Evolutionary conservation across 345 rosid genomes (phyloP).

Genomic region (Zanthoxylum bungeanum): DNA sequence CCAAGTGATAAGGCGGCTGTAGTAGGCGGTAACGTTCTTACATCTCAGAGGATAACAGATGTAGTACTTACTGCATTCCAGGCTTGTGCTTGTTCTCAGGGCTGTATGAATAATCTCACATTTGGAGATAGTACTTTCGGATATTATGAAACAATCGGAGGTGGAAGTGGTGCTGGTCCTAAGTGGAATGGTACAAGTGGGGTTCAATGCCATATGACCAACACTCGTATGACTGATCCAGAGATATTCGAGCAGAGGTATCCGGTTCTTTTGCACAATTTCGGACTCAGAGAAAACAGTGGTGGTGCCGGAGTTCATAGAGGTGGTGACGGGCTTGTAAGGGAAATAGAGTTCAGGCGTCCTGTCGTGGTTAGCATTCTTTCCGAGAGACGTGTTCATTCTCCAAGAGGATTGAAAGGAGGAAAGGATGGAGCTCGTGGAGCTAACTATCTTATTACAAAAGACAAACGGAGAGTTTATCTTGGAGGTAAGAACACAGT

Average conservation of each 20-base stretch:
- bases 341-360: slow-evolving; percentile 87
- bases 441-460: slow-evolving; percentile 62
- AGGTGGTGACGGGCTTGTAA: slow-evolving; percentile 85
- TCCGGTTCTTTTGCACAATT: slow-evolving; percentile 78
- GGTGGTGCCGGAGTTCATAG: slow-evolving; percentile 75
- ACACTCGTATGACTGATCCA: slow-evolving; percentile 96
- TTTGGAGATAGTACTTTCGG: slow-evolving; percentile 88
- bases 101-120: slow-evolving; percentile 98
- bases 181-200: slow-evolving; percentile 92
- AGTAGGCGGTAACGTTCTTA: slow-evolving; percentile 95
- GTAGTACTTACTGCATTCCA: slow-evolving; percentile 82
- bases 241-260: slow-evolving; percentile 97
- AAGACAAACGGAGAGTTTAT: slow-evolving; percentile 56
- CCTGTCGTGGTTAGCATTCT: slow-evolving; percentile 82
- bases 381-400: slow-evolving; percentile 95
- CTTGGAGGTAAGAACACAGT: slow-evolving; percentile 92
- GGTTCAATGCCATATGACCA: slow-evolving; percentile 97
- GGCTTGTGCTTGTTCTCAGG: slow-evolving; percentile 97
- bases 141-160: slow-evolving; percentile 93
- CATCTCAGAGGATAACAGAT: slow-evolving; percentile 91
- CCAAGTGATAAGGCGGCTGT: slow-evolving; percentile 96
- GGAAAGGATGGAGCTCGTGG: slow-evolving; percentile 89
- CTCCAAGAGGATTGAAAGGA: slow-evolving; percentile 82
- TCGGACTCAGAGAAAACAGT: slow-evolving; percentile 78
- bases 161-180: slow-evolving; percentile 95